Conservation (phyloP, 2,329 filamentous ascomycete species). For the Acephala macrosclerotiorum region DNA sequence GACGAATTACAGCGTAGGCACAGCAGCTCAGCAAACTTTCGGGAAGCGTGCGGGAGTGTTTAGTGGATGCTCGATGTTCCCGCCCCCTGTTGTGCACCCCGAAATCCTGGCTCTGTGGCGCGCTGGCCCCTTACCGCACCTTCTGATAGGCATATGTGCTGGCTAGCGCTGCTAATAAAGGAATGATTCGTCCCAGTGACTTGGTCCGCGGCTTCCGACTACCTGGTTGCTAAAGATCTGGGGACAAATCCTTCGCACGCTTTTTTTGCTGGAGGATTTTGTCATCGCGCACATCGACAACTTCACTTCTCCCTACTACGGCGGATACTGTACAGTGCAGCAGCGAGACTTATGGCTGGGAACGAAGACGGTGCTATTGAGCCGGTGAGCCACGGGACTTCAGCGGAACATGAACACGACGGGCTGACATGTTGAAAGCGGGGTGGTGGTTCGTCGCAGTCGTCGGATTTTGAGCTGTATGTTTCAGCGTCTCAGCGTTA, state of each 20-base stretch:
- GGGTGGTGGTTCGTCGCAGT: conserved; percentile 13
- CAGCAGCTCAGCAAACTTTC: not conserved
- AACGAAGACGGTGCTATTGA: conserved; percentile 14
- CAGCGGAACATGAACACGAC: not conserved
- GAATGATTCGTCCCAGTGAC: conserved; percentile 1
- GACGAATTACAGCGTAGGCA: conserved; percentile 10
- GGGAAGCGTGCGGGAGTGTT: not conserved
- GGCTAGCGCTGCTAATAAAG: not conserved
- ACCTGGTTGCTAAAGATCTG: not conserved
- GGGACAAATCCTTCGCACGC: not conserved
- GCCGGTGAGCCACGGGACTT: conserved; percentile 13
- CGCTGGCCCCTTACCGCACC: not conserved
- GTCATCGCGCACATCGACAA: not conserved
- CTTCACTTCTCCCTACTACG: not conserved
- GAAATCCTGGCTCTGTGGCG: not conserved
- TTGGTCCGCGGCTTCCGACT: not conserved
- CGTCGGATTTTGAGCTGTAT: conserved; percentile 23
- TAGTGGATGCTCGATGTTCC: conserved; percentile 9
- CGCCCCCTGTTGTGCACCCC: not conserved
- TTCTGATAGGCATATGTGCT: conserved; percentile 5
- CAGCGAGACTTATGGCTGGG: conserved; percentile 11
- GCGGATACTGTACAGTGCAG: not conserved
- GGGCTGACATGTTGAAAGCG: conserved; percentile 1
- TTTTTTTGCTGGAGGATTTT: not conserved
- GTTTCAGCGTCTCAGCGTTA: not conserved